Base-by-base conservation (phyloP, 169 alveolate genomes). In the Pseudocohnilembus persalinus region DNA sequence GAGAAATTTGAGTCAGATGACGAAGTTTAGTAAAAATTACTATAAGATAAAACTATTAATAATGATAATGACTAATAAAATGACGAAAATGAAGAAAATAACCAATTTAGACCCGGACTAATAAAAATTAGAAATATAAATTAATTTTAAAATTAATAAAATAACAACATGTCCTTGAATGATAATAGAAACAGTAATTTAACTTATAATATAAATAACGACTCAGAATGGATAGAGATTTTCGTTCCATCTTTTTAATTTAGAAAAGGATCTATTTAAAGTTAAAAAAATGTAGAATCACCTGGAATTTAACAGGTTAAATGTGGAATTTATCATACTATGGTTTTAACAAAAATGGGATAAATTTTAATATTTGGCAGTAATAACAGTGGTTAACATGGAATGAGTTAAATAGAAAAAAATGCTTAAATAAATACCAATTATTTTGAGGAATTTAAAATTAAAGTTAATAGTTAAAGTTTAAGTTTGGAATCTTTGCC, bases 291-390 rank as follows among this genome's bases (percentile, higher is more conserved):
- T 83, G 76, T 77, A 25, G 83, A 78, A 15, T 90, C 94, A 30
- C 83, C 82, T 0, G 89, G 75, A 30, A 80, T 84, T 1, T 76
- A 81, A 1, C 82, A 84, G 31, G 85, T 91, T 0, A 34, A 74
- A 72, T 85, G 91, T 65, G 89, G 92, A 1, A 81, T 84, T 0
- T 85, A 83, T 76, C 91, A 91, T 80, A 81, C 92, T 65, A 76
- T 87, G n/a, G 87, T 83, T 25, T 83, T 91, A 64, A 91, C 94
- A 31, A 83, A 88, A 72, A 85, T 90, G 34, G 94, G 94, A 4
- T 88, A 91, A 81, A 68, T 91, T 6, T 77, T 82, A 29, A 64
- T 81, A 31, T 88, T 91, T 89, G 94, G 94, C 34, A 81, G 88
- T 31, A 85, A 84, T 74, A 28, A 79, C 33, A 72, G 31, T 64